phyloP scores from a whole-genome alignment of 305 asterid species.

The Salvia sclarea region DNA sequence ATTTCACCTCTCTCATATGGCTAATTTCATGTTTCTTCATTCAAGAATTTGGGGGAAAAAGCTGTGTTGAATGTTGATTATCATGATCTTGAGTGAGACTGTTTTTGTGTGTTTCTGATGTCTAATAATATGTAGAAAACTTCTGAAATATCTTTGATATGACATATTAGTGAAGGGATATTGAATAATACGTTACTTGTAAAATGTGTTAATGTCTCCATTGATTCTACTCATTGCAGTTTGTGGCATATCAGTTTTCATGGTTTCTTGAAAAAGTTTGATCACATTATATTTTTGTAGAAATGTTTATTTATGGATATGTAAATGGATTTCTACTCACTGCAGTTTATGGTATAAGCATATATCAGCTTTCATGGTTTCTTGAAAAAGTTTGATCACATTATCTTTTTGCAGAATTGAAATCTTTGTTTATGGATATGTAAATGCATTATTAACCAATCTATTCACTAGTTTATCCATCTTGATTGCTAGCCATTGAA shows the following conservation, averaged over 20 bases:
- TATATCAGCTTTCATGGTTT: no score
- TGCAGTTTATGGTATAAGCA: background rate
- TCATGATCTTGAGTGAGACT: slow-evolving; percentile 1
- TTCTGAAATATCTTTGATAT: background rate
- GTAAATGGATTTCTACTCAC: background rate
- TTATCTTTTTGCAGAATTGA: background rate
- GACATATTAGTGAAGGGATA: background rate
- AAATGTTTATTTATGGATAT: background rate
- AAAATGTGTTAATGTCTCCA: background rate
- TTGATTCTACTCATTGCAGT: background rate
- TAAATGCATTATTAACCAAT: background rate
- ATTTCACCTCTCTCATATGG: background rate
- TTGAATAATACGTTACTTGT: background rate
- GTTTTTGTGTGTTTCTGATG: background rate
- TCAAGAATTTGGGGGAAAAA: background rate
- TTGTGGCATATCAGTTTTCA: background rate
- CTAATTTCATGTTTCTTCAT: background rate
- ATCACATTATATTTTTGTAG: background rate
- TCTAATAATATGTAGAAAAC: background rate
- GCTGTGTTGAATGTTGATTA: background rate
- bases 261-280: no score
- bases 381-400: background rate
- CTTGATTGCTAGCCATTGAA: slow-evolving; percentile 19
- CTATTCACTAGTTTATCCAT: background rate
- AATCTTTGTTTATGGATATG: background rate